Percentiles rank a stretch among this genome's conserved stretches.
Conservation (phyloP, 768 basidiomycete genomes). For the Suillus tomentosus region DNA sequence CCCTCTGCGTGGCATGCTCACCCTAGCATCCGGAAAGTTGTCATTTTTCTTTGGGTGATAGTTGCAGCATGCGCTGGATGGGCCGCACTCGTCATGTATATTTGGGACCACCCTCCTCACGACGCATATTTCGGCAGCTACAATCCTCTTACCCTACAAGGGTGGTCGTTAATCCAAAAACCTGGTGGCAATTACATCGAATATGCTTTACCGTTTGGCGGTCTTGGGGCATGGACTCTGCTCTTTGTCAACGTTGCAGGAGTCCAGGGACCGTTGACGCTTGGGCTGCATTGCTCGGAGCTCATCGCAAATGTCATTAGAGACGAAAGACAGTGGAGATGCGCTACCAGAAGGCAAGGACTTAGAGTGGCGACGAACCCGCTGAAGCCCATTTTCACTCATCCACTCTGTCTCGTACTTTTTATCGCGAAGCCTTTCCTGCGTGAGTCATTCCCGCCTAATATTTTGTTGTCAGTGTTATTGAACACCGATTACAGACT, state of each 20-base stretch:
- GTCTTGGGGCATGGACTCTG: slow-evolving; percentile 18
- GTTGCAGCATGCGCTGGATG: slow-evolving; percentile 24
- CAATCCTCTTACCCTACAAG: neutral
- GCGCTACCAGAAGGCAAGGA: slow-evolving; percentile 21
- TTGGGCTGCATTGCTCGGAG: slow-evolving; percentile 32
- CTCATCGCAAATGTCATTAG: slow-evolving; percentile 31
- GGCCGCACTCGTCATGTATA: slow-evolving; percentile 20
- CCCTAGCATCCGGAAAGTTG: slow-evolving; percentile 23
- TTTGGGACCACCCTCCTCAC: too few species aligned
- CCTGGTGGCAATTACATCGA: slow-evolving; percentile 13
- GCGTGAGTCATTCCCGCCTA: slow-evolving; percentile 21
- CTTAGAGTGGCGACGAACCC: slow-evolving; percentile 21
- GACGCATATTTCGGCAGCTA: too few species aligned
- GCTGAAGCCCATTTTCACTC: slow-evolving; percentile 24
- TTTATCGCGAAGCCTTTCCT: slow-evolving; percentile 26
- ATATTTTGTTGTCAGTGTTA: neutral
- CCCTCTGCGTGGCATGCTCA: slow-evolving; percentile 34
- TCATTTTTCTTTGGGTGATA: slow-evolving; percentile 26
- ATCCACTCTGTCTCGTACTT: slow-evolving; percentile 18
- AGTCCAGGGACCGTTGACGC: slow-evolving; percentile 32
- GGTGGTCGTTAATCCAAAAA: slow-evolving; percentile 30
- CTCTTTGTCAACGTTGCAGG: slow-evolving; percentile 28
- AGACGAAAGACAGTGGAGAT: slow-evolving; percentile 31
- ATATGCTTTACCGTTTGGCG: neutral
- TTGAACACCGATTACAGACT: slow-evolving; percentile 20